Base-by-base conservation (phyloP, 257 asterid genomes). In the Solanum habrochaites region DNA sequence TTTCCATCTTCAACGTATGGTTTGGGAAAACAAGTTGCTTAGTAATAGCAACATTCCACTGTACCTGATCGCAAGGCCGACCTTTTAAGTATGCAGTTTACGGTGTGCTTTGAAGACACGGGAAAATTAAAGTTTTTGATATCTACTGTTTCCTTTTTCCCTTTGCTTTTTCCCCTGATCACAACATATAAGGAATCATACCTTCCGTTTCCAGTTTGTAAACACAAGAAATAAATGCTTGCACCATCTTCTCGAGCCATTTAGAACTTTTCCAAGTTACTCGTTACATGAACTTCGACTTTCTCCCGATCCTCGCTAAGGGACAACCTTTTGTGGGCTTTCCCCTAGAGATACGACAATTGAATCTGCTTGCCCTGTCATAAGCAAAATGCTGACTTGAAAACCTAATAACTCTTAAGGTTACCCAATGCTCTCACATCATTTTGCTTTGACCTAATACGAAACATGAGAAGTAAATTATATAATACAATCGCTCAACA, bases 181-280 rank as follows among this genome's bases (percentile, higher is more conserved):
- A 4, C 8, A 29, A 12, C 49, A 49, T 81, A 49, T 81, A 45
- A 81, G 72, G 69, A 62, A 71, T n/a, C n/a, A 86, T 90, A 96
- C 99, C 99, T 96, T 96, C 94, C 98, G 27, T 96, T 96, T 88
- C 99, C 99, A 29, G 98, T n/a, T 96, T 80, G 97, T 91, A n/a
- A 89, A 94, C 97, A 91, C 99, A 95, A 81, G 98, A 96, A 91
- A 96, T 93, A 91, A 96, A 94, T 88, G 97, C 91, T 89, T 96
- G 98, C 92, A 96, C 98, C 97, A 94, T 94, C 90, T 90, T 96
- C 86, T 90, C 98, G 70, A 94, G 98, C 94, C 94, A 94, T 70
- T 89, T 90, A 67, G 82, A 88, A 88, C 88, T n/a, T 90, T 87
- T 91, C 21, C 90, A 88, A 84, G 93, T 67, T 83, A 89, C 83